These are phyloP conservation scores for Haplosporangium gracile DNA, from an alignment of 192 early-diverging fungal species.

Conservation along the genomic window DNA sequence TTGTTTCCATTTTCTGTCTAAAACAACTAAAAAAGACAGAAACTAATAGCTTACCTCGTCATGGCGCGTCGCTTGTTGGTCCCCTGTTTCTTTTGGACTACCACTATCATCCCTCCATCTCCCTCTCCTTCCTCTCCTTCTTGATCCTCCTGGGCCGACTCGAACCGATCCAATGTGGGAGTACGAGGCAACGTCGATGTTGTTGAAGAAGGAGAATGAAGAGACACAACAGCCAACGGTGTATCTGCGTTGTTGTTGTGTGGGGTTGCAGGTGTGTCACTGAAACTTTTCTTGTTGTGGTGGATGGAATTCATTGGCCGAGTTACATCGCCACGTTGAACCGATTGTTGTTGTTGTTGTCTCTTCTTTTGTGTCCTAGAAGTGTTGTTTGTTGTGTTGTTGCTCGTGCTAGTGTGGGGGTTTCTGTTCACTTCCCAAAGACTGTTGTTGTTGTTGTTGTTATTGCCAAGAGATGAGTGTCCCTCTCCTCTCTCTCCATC, in stretches of 20 bases:
- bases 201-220: too few species aligned
- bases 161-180: constrained; percentile 1
- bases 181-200: not conserved
- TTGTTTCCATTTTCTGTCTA: not conserved
- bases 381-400: not conserved
- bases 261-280: not conserved
- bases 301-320: not conserved
- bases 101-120: not conserved
- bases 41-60: not conserved
- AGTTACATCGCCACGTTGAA: not conserved
- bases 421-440: not conserved
- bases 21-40: not conserved
- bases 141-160: not conserved
- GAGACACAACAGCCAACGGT: too few species aligned
- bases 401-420: not conserved
- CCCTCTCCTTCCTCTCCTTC: not conserved
- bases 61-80: not conserved
- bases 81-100: not conserved
- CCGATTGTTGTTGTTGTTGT: not conserved
- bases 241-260: not conserved
- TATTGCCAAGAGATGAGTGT: not conserved
- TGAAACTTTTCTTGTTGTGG: not conserved
- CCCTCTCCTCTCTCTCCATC: not conserved
- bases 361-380: not conserved
- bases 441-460: not conserved